Evolutionary conservation across 148 eudicot species (phyloP).

Genomic region (Silene latifolia): DNA sequence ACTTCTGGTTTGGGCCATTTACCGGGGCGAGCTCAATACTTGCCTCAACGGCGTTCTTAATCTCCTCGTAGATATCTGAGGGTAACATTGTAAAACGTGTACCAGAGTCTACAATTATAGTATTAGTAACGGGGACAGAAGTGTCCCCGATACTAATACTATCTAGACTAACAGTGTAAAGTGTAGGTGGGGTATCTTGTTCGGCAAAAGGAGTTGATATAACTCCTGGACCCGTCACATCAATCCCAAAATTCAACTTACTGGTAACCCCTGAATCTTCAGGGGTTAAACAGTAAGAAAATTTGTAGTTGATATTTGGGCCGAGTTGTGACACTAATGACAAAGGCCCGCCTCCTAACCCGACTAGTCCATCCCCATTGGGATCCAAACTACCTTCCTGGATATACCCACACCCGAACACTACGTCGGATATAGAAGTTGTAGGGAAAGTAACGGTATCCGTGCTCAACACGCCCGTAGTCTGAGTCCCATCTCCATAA

Average conservation of each 20-base stretch:
- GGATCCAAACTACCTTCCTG: neutral
- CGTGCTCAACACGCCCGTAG: constrained; percentile 3
- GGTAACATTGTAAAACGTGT: constrained; percentile 19
- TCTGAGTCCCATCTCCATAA: constrained; percentile 18
- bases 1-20: neutral
- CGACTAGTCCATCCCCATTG: constrained; percentile 33
- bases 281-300: constrained; percentile 36
- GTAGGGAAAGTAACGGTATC: constrained; percentile 19
- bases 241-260: constrained; percentile 28
- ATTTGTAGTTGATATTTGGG: constrained; percentile 24
- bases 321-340: constrained; percentile 34
- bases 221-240: constrained; percentile 17
- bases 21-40: constrained; percentile 1
- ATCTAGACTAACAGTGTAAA: constrained; percentile 21
- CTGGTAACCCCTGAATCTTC: neutral
- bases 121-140: neutral
- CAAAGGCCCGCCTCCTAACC: constrained; percentile 30
- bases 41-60: constrained; percentile 4
- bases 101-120: constrained; percentile 31
- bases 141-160: constrained; percentile 22
- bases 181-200: constrained; percentile 8
- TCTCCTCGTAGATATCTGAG: constrained; percentile 9
- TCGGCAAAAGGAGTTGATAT: constrained; percentile 21
- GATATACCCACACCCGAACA: constrained; percentile 30
- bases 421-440: neutral